Evolutionary conservation across 2,329 filamentous ascomycete genomes (phyloP), one percentile per base, ranked within the genome.

Genomic region (Fusarium newnesense): DNA sequence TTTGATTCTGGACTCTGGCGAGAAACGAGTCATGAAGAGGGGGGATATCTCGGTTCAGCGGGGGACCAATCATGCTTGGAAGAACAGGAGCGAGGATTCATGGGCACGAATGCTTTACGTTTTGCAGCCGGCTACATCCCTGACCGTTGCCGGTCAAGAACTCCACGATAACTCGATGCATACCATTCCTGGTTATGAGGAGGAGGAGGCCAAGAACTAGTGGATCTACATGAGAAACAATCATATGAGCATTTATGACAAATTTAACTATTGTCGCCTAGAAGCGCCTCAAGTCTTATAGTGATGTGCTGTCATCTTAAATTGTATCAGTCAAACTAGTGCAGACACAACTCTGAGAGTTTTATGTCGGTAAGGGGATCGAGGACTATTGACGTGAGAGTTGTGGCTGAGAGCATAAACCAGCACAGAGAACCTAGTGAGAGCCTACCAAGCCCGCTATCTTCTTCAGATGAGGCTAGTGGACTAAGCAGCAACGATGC

Each of bases 321-420:
- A 30, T 18, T n/a, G 4, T 30, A 9, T 9, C 19, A 30, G 2
- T 3, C 2, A n/a, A 12, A 19, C 28, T 16, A 49, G 19, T 4
- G 46, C 10, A 30, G 30, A 4, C 28, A n/a, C 15, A 30, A 5
- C 13, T 4, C 21, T 19, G 12, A n/a, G 13, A 8, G 9, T 8
- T 11, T 9, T 10, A n/a, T 9, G 19, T 8, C 0, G 9, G 8
- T 4, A 26, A 3, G 2, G 0, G 15, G 0, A 28, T 10, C 9
- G 1, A 7, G 13, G 19, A 30, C 28, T 11, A 16, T 16, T 16
- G 7, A 11, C 26, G 6, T 11, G 12, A 24, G 4, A 24, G 24
- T 24, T 24, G 24, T 24, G 24, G 24, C 24, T 24, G 24, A 24
- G 24, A 4, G 24, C 24, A 24, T 24, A 24, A 24, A 24, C 24